phyloP scores from a whole-genome alignment of 331 rosid genomes.

The Phaseolus coccineus region DNA sequence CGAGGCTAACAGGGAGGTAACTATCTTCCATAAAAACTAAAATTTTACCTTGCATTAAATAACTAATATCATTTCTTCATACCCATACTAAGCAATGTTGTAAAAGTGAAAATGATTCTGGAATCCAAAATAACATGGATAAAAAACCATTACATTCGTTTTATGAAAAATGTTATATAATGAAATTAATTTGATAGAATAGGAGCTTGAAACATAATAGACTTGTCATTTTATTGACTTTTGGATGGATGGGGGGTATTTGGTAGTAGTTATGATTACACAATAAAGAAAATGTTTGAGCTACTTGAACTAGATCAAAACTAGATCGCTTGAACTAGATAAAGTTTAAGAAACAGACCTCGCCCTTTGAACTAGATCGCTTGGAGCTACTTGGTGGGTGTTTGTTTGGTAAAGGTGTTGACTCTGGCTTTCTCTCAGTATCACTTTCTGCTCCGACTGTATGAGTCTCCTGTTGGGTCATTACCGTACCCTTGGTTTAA shows the following conservation, averaged over 20 bases:
- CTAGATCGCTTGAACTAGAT: no score
- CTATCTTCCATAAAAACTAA: constrained; percentile 1
- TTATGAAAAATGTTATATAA: not conserved
- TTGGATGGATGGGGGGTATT: constrained; percentile 11
- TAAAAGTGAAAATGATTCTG: constrained; percentile 5
- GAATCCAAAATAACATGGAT: constrained; percentile 3
- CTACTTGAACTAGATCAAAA: no score
- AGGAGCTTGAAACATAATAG: constrained; percentile 3
- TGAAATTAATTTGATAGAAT: constrained; percentile 3
- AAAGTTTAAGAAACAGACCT: constrained; percentile 60
- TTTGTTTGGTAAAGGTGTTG: constrained; percentile 51
- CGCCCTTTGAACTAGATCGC: constrained; percentile 62
- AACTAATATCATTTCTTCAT: not conserved
- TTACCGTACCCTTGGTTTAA: constrained; percentile 39
- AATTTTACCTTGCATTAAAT: constrained; percentile 20
- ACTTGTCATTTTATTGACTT: not conserved
- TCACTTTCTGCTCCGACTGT: constrained; percentile 57
- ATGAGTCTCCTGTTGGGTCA: constrained; percentile 59
- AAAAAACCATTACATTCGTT: not conserved
- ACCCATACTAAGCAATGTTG: constrained; percentile 14
- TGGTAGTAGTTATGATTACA: constrained; percentile 10
- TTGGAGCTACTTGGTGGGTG: constrained; percentile 55
- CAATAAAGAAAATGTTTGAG: constrained; percentile 7
- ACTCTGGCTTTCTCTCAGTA: constrained; percentile 53
- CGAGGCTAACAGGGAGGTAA: not conserved